Conservation (phyloP, 768 basidiomycete species). For the Suillus tomentosus region DNA sequence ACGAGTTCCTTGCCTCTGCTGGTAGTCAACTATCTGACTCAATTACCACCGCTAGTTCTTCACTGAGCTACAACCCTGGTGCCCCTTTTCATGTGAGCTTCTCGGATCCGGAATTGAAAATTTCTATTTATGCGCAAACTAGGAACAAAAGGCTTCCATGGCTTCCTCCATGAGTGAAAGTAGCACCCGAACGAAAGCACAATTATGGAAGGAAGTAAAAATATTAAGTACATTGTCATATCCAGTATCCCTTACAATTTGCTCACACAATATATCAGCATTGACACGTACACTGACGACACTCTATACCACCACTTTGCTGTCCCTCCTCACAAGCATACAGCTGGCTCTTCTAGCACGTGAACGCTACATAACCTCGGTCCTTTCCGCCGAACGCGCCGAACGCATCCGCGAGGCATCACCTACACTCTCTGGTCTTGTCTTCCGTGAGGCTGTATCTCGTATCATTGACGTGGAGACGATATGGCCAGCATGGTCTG, state of each 20-base stretch:
- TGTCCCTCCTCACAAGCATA: constrained; percentile 82
- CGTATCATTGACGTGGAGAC: constrained; percentile 29
- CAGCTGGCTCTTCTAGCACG: constrained; percentile 88
- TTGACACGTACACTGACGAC: constrained; percentile 87
- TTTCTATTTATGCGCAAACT: not conserved
- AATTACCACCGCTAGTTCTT: constrained; percentile 39
- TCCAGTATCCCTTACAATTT: not conserved
- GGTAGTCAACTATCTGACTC: constrained; percentile 41
- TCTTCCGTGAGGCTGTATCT: constrained; percentile 28
- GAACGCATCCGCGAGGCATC: constrained; percentile 48
- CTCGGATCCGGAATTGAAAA: not conserved
- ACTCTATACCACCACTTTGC: constrained; percentile 81
- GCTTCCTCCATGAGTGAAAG: constrained; percentile 16
- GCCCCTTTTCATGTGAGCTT: not conserved
- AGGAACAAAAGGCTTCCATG: constrained; percentile 3
- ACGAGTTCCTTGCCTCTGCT: constrained; percentile 16
- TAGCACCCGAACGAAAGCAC: constrained; percentile 60
- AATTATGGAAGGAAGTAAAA: constrained; percentile 94
- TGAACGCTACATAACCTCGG: constrained; percentile 72
- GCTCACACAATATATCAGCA: constrained; percentile 45
- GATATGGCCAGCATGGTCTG: constrained; percentile 25
- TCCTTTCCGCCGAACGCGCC: constrained; percentile 61
- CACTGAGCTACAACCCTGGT: constrained; percentile 26
- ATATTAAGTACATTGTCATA: constrained; percentile 60
- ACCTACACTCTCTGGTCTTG: constrained; percentile 32